Conservation (phyloP, 108 stramenopile genomes). For the Cylindrotheca fusiformis region DNA sequence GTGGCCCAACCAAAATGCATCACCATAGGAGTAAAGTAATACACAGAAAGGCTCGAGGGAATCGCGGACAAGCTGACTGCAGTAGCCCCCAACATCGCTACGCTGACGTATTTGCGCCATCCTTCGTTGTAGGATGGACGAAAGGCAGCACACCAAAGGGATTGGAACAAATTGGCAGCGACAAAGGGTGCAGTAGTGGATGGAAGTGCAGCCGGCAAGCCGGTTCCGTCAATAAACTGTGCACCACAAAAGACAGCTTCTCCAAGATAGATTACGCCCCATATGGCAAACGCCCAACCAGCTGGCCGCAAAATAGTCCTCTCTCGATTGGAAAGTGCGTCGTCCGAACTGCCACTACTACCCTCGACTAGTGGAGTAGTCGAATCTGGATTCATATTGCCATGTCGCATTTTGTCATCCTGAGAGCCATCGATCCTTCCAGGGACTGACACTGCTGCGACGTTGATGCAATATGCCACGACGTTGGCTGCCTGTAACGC, state of each 20-base stretch:
- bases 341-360: too few relatives aligned
- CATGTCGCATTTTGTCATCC: conserved; percentile 36
- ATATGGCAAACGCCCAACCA: conserved; percentile 76
- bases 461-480: conserved; percentile 45
- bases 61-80: conserved; percentile 52
- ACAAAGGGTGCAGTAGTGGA: conserved; percentile 47
- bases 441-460: conserved; percentile 49
- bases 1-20: conserved; percentile 77
- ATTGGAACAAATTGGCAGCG: conserved; percentile 59
- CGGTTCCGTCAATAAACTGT: conserved; percentile 16
- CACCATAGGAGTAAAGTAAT: conserved; percentile 42
- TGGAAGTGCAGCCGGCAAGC: conserved; percentile 28
- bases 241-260: conserved; percentile 48
- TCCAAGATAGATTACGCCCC: conserved; percentile 77
- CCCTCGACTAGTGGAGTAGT: too few relatives aligned
- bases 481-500: conserved; percentile 39
- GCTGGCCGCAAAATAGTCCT: conserved; percentile 62
- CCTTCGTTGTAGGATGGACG: conserved; percentile 54
- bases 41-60: conserved; percentile 9
- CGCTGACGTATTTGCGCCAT: conserved; percentile 47
- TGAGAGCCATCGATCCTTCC: conserved; percentile 59
- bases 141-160: conserved; percentile 72
- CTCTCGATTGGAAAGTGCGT: too few relatives aligned
- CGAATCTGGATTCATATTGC: too few relatives aligned
- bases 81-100: conserved; percentile 48